A percentile compares a stretch with the other conserved stretches of the same genome.
phyloP scores from a whole-genome alignment of 2,329 filamentous ascomycete genomes.

The Cordyceps cicadae region DNA sequence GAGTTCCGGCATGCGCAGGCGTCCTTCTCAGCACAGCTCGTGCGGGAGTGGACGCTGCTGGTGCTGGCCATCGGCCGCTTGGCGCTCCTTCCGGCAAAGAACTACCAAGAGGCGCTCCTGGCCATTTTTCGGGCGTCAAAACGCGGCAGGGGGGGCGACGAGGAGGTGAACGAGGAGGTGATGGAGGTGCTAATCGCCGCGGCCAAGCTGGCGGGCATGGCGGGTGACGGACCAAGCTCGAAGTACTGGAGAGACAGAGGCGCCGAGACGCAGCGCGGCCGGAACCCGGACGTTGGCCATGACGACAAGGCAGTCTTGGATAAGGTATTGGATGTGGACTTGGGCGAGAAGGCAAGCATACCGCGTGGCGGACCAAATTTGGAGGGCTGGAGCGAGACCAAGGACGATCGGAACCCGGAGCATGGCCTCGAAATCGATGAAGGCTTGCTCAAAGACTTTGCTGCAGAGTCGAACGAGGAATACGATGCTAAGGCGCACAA shows the following conservation, averaged over 20 bases:
- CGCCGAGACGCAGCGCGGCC: neutral
- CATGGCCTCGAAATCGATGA: too few species aligned
- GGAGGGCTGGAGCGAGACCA: too few species aligned
- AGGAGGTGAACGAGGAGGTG: neutral
- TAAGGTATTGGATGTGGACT: too few species aligned
- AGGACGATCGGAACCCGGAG: too few species aligned
- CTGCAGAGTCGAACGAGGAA: too few species aligned
- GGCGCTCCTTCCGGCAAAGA: slow-evolving; percentile 7
- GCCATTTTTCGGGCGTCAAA: neutral
- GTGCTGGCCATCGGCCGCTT: slow-evolving; percentile 13
- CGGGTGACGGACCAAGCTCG: neutral
- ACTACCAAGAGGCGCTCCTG: slow-evolving; percentile 6
- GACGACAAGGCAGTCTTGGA: neutral
- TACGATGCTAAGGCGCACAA: too few species aligned
- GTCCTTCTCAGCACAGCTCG: slow-evolving; percentile 11
- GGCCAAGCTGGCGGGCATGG: neutral
- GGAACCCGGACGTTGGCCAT: neutral
- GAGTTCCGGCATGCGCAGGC: slow-evolving; percentile 17
- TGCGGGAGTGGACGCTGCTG: slow-evolving; percentile 13
- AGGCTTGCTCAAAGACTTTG: too few species aligned
- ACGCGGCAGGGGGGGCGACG: neutral
- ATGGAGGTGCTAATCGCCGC: neutral
- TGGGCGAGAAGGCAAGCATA: too few species aligned
- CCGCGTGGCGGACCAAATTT: too few species aligned
- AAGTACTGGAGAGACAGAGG: neutral